Base-by-base conservation (phyloP, 441 rosid genomes). In the Cnidoscolus chayamansa region DNA sequence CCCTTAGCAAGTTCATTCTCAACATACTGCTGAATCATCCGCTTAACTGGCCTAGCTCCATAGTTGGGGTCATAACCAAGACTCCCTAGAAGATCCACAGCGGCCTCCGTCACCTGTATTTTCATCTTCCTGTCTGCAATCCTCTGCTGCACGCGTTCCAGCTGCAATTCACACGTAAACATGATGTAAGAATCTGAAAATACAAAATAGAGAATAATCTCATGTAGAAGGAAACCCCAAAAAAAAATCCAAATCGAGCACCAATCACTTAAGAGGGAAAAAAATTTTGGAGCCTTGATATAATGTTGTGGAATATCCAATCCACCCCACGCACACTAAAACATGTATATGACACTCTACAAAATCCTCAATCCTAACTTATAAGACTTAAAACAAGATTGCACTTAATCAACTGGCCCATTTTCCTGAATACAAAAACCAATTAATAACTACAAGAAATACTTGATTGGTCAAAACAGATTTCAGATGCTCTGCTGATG, bases 1-100 rank as follows among this genome's bases (percentile, higher is more conserved):
- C 98, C 98, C 85, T 89, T 94, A 4, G 99, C 99, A 1, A 94
- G 91, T 76, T 96, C 97, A 56, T 96, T 94, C 81, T 94, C 99
- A 2, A 94, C 87, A 56, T 90, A 79, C 78, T 90, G 97, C 78
- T 93, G 98, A 79, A 96, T 92, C 80, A 94, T 94, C 65, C 99
- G 85, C 86, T 96, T 96, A 35, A 96, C 97, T 0, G 99, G 98
- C 79, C 99, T 84, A 1, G 98, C 99, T 65, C 99, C 99, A 4
- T 96, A 96, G 88, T 80, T 96, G 0, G 98, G 97, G 74, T 94
- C 98, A 60, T 93, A 93, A 25, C 99, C 98, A 2, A 93, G 97
- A 79, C 74, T 88, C 13, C 91, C 99, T 0, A 96, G 90, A 72
- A 92, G 92, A 67, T 88, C 87, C 48, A 89, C 83, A 30, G 99